These are phyloP conservation scores for Phytophthora parvispora DNA, from an alignment of 352 stramenopile species.

Conservation along the genomic window DNA sequence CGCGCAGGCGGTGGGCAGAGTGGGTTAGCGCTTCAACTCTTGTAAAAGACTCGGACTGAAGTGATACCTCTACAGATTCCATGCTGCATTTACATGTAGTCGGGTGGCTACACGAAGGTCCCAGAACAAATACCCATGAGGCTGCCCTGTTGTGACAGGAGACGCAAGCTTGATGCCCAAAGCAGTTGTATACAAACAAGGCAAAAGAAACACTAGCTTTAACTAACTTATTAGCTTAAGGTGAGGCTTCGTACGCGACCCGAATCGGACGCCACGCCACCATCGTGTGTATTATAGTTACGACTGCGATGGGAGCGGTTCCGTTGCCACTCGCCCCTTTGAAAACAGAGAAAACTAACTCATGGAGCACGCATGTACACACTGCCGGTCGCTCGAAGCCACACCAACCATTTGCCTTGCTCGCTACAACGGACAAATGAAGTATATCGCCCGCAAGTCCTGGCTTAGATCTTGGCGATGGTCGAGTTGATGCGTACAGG, in stretches of 20 bases:
- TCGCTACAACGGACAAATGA: neutral
- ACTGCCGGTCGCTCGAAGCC: constrained; percentile 22
- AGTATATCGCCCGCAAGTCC: neutral
- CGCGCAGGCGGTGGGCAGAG: constrained; percentile 5
- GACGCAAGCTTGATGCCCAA: neutral
- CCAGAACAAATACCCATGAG: no score
- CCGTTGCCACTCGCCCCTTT: constrained; percentile 35
- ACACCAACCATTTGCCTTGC: neutral
- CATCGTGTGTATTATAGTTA: constrained; percentile 37
- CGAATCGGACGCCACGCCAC: constrained; percentile 21
- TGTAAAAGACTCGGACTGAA: neutral
- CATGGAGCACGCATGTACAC: constrained; percentile 32
- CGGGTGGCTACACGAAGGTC: constrained; percentile 5
- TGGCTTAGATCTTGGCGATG: constrained; percentile 48
- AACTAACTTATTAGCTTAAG: neutral
- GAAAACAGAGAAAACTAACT: constrained; percentile 30
- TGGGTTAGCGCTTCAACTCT: neutral
- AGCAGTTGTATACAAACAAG: neutral
- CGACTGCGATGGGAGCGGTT: constrained; percentile 36
- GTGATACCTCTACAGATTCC: constrained; percentile 23
- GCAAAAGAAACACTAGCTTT: neutral
- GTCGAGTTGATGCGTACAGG: constrained; percentile 29
- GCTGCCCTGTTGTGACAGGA: no score
- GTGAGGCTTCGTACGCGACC: constrained; percentile 2
- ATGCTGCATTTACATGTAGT: constrained; percentile 4